These are phyloP conservation scores for Ambispora gerdemannii DNA, from an alignment of 192 early-diverging fungal genomes.

Conservation along the genomic window DNA sequence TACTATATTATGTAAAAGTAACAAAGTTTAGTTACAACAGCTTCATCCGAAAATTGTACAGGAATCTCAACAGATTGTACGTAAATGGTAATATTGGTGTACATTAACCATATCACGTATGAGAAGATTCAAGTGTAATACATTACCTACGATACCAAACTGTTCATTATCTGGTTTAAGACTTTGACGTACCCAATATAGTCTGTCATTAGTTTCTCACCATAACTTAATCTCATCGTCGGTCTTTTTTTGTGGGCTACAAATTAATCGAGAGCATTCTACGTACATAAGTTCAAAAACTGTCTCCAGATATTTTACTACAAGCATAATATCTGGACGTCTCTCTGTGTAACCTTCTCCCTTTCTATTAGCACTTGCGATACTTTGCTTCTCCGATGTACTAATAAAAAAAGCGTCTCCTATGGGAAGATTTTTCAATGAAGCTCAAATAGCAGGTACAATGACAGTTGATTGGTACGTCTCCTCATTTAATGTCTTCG, in stretches of 20 bases:
- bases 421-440: constrained; percentile 11
- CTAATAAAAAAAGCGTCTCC: constrained; percentile 1
- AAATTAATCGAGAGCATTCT: constrained; percentile 18
- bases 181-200: constrained; percentile 7
- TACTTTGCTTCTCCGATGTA: constrained; percentile 17
- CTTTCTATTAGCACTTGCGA: constrained; percentile 13
- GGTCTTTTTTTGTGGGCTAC: constrained; percentile 14
- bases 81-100: constrained; percentile 17
- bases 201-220: constrained; percentile 2
- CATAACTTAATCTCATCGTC: constrained; percentile 7
- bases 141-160: constrained; percentile 15
- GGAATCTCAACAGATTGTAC: constrained; percentile 19
- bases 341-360: constrained; percentile 3
- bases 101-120: constrained; percentile 16
- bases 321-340: constrained; percentile 15
- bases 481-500: constrained; percentile 3
- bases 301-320: constrained; percentile 11
- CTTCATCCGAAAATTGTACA: constrained; percentile 17
- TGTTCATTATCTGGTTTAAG: constrained; percentile 14
- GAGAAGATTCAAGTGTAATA: constrained; percentile 19
- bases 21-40: constrained; percentile 12
- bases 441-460: not conserved
- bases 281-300: constrained; percentile 13
- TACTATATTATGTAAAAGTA: constrained; percentile 20
- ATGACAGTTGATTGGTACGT: constrained; percentile 12